Conservation (phyloP, 495 filamentous ascomycete genomes). For the Talaromyces proteolyticus region DNA sequence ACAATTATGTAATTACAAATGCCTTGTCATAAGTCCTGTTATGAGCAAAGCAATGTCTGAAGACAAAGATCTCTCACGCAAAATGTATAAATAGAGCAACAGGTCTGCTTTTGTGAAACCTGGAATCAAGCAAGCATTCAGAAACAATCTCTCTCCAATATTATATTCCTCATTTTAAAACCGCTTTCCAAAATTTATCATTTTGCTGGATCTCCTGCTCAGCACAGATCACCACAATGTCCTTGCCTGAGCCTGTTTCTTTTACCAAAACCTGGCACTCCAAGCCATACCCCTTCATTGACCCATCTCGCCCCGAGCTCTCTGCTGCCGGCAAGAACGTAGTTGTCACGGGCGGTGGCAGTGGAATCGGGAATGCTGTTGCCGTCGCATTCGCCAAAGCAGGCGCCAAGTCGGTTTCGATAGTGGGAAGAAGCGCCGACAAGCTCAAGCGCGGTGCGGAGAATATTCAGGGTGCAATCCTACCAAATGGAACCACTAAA, state of each 20-base stretch:
- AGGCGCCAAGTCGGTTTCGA: slow-evolving; percentile 23
- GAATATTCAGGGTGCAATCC: slow-evolving; percentile 1
- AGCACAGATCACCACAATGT: not conserved
- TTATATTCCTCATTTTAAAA: not conserved
- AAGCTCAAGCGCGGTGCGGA: slow-evolving; percentile 16
- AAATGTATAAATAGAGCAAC: not conserved
- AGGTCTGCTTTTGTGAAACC: not conserved
- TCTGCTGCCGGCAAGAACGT: slow-evolving; percentile 34
- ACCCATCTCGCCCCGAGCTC: slow-evolving; percentile 30
- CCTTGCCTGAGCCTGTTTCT: slow-evolving; percentile 6
- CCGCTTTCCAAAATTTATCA: not conserved
- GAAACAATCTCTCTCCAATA: not conserved
- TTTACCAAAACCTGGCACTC: slow-evolving; percentile 26
- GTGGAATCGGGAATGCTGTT: slow-evolving; percentile 30
- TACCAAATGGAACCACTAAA: slow-evolving; percentile 7
- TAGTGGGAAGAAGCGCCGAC: slow-evolving; percentile 24
- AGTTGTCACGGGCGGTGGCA: slow-evolving; percentile 41
- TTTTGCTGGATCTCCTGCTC: not conserved
- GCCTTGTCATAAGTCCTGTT: not conserved
- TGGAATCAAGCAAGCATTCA: not conserved
- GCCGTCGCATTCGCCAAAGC: slow-evolving; percentile 31
- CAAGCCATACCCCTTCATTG: slow-evolving; percentile 35
- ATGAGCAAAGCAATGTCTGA: not conserved
- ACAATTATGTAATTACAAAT: not conserved
- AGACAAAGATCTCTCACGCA: not conserved